Percentiles rank a stretch among this genome's conserved stretches.
phyloP scores from a whole-genome alignment of 2,329 filamentous ascomycete species.

The Fusarium sp. region DNA sequence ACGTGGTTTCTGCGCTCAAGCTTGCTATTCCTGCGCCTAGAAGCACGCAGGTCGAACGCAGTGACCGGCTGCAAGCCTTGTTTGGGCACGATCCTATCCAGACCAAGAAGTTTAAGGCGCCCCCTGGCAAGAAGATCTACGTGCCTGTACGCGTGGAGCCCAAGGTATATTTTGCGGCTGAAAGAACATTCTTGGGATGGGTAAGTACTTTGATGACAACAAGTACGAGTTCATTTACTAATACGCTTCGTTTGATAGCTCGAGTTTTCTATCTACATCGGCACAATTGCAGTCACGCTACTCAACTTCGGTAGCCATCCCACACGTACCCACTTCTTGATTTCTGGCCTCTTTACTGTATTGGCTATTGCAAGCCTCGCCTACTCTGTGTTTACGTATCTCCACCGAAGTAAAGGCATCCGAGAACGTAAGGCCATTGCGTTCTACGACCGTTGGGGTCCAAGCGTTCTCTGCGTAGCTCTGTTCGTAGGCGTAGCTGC shows the following conservation, averaged over 20 bases:
- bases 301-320: slow-evolving; percentile 79
- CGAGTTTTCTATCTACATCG: slow-evolving; percentile 95
- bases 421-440: slow-evolving; percentile 82
- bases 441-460: slow-evolving; percentile 92
- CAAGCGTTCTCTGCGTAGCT: slow-evolving; percentile 77
- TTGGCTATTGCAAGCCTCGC: slow-evolving; percentile 80
- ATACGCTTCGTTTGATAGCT: slow-evolving; percentile 62
- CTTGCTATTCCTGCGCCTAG: slow-evolving; percentile 65
- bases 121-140: slow-evolving; percentile 89
- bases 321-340: slow-evolving; percentile 68
- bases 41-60: slow-evolving; percentile 64
- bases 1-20: slow-evolving; percentile 56
- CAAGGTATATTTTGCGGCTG: slow-evolving; percentile 96
- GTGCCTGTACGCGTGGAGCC: slow-evolving; percentile 96
- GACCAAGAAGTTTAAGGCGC: slow-evolving; percentile 73
- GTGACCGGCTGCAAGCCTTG: slow-evolving; percentile 62
- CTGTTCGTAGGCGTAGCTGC: slow-evolving; percentile 78
- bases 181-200: slow-evolving; percentile 96
- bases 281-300: slow-evolving; percentile 83
- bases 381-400: slow-evolving; percentile 85
- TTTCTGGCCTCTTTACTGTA: slow-evolving; percentile 81
- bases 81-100: slow-evolving; percentile 66
- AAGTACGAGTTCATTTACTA: neutral
- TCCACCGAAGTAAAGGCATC: slow-evolving; percentile 89
- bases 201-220: slow-evolving; percentile 56